phyloP scores from a whole-genome alignment of 108 stramenopile genomes.

The Chaetoceros tenuissimus region DNA sequence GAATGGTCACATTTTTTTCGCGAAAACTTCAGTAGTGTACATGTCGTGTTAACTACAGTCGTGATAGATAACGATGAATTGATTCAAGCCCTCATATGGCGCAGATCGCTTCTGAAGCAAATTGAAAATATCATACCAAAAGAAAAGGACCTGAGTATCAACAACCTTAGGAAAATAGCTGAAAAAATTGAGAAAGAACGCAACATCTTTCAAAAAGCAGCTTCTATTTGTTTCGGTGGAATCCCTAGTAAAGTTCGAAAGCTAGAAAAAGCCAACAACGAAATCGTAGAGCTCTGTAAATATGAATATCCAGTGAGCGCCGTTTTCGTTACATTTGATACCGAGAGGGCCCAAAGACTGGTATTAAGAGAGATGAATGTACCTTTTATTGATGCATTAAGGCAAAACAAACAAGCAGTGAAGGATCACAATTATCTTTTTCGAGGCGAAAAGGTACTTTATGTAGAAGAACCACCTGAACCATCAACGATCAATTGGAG shows the following conservation, averaged over 20 bases:
- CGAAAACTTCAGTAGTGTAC: not conserved
- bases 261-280: slow-evolving; percentile 9
- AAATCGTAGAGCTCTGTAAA: slow-evolving; percentile 18
- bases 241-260: too few relatives aligned
- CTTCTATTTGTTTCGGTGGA: too few relatives aligned
- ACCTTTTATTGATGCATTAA: too few relatives aligned
- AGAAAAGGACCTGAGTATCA: slow-evolving; percentile 3
- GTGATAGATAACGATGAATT: slow-evolving; percentile 39
- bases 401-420: too few relatives aligned
- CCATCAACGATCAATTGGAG: slow-evolving; percentile 73
- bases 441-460: slow-evolving; percentile 36
- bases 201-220: too few relatives aligned
- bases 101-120: slow-evolving; percentile 16
- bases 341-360: slow-evolving; percentile 15
- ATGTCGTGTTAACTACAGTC: slow-evolving; percentile 33
- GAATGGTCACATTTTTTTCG: slow-evolving; percentile 23
- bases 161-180: not conserved
- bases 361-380: too few relatives aligned
- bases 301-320: slow-evolving; percentile 21
- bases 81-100: slow-evolving; percentile 15
- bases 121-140: slow-evolving; percentile 1
- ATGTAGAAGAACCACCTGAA: slow-evolving; percentile 71
- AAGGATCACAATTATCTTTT: not conserved
- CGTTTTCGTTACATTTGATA: slow-evolving; percentile 26
- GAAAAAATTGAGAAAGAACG: too few relatives aligned